Percentiles rank a stretch among this genome's conserved stretches.
Conservation (phyloP, 305 asterid genomes). For the Euphrasia arctica region DNA sequence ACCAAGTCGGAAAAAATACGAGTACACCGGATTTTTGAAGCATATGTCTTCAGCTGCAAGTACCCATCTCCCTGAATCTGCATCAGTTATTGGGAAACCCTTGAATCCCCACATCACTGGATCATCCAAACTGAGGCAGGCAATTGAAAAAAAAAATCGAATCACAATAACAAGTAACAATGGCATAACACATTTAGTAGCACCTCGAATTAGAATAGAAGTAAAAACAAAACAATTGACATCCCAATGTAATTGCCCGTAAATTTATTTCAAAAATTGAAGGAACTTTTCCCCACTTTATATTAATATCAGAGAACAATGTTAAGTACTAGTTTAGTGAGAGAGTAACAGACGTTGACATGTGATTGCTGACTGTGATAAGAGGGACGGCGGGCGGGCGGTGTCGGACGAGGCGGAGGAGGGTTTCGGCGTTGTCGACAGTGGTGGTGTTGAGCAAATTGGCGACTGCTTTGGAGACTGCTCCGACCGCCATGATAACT, state of each 20-base stretch:
- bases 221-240: background rate
- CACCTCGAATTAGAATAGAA: background rate
- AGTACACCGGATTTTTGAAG: constrained; percentile 67
- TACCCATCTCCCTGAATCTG: constrained; percentile 82
- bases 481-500: constrained; percentile 67
- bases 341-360: constrained; percentile 89
- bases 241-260: background rate
- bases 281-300: constrained; percentile 1
- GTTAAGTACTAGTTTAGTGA: constrained; percentile 31
- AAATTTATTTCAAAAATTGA: background rate
- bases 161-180: constrained; percentile 5
- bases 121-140: constrained; percentile 80
- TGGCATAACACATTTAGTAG: constrained; percentile 4
- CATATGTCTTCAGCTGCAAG: constrained; percentile 97
- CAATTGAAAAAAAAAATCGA: background rate
- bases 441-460: constrained; percentile 75
- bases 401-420: constrained; percentile 66
- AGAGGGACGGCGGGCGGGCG: constrained; percentile 92
- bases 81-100: constrained; percentile 69
- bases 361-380: constrained; percentile 94
- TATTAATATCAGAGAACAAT: background rate
- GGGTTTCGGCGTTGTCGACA: constrained; percentile 80
- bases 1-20: constrained; percentile 91
- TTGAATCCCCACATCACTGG: constrained; percentile 92
- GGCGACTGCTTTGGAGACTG: constrained; percentile 74